Evolutionary conservation across 441 rosid species (phyloP), one percentile per base, ranked within the genome.

Genomic region (Aquilaria agallochum): DNA sequence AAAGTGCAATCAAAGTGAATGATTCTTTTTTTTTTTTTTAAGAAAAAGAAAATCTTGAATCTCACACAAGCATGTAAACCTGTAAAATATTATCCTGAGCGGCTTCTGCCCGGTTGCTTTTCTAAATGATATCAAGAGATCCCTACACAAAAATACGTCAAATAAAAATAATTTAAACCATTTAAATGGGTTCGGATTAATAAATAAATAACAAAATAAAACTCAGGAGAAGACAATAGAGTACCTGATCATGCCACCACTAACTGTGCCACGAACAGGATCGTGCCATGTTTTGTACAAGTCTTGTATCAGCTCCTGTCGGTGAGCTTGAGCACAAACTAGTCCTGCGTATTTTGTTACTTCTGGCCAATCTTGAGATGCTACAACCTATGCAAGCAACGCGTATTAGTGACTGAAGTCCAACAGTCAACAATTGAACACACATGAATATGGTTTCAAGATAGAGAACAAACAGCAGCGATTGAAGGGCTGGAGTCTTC

Each of bases 291-390:
- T 87, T 82, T 89, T 94, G 73, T 81, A 89, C 79, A 94, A 77
- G 69, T 94, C 97, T 71, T 94, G 99, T 61, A 94, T 94, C 61
- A 94, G 97, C 78, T 94, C 99, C 72, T 94, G 96, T 51, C 99
- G 74, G 66, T 91, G 96, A 82, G 99, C 96, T 80, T 94, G 99
- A 71, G 99, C 97, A 77, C 99, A 94, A 57, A 94, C 99, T 40
- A 94, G 72, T 67, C 99, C 99, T 0, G 97, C 99, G 56, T 94
- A 94, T 66, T 91, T 94, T 20, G 99, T 94, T 56, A 94, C 99
- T 81, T 94, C 99, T 50, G 99, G 99, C 99, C 99, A 94, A 72
- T 94, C 99, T 70, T 94, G 99, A 50, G 99, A 94, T 64, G 99
- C 99, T 62, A 94, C 99, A 48, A 94, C 99, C 99, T 94, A 72